These are phyloP conservation scores for Hyaloperonospora brassicae DNA, from an alignment of 352 stramenopile genomes.

Conservation along the genomic window DNA sequence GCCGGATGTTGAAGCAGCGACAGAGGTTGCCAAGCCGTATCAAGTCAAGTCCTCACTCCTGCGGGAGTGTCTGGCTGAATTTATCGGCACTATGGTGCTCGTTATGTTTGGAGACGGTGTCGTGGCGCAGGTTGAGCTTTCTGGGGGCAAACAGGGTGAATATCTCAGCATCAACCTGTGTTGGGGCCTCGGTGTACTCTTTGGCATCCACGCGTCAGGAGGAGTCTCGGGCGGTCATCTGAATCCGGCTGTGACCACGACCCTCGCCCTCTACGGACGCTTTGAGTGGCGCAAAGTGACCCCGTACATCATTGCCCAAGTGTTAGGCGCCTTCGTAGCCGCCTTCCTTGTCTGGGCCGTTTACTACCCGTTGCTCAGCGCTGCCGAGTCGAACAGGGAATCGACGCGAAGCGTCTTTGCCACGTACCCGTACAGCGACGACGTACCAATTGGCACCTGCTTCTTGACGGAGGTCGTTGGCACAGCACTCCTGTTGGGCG, in stretches of 20 bases:
- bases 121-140: slow-evolving; percentile 51
- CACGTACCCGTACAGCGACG: slow-evolving; percentile 39
- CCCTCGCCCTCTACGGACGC: slow-evolving; percentile 37
- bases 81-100: slow-evolving; percentile 53
- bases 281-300: slow-evolving; percentile 49
- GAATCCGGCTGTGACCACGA: slow-evolving; percentile 57
- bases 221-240: slow-evolving; percentile 55
- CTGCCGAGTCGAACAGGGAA: slow-evolving; percentile 35
- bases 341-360: slow-evolving; percentile 42
- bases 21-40: slow-evolving; percentile 9
- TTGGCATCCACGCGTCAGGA: slow-evolving; percentile 52
- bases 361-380: slow-evolving; percentile 47
- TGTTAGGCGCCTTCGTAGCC: slow-evolving; percentile 42
- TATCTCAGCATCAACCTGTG: slow-evolving; percentile 64
- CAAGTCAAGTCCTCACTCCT: slow-evolving; percentile 35
- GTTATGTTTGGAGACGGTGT: slow-evolving; percentile 62
- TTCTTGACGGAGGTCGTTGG: slow-evolving; percentile 61
- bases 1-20: slow-evolving; percentile 10
- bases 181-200: slow-evolving; percentile 68
- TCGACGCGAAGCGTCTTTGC: slow-evolving; percentile 38
- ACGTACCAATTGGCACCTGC: slow-evolving; percentile 29
- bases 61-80: slow-evolving; percentile 53
- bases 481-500: slow-evolving; percentile 49
- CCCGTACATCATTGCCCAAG: slow-evolving; percentile 38
- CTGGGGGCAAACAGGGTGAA: slow-evolving; percentile 43